Conservation (phyloP, 2,329 filamentous ascomycete genomes). For the Colletotrichum sp. region DNA sequence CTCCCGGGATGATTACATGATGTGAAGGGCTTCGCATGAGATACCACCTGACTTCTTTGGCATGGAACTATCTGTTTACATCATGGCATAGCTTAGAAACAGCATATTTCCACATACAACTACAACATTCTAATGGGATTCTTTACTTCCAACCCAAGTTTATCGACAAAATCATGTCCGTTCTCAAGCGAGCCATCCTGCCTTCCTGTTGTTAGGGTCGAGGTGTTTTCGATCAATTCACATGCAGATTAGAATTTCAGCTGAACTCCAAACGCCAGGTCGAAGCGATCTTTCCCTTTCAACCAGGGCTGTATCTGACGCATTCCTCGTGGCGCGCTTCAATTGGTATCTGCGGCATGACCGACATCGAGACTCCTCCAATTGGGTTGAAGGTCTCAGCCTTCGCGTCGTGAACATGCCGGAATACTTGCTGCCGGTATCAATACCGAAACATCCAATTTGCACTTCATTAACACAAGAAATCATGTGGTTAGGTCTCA, state of each 20-base stretch:
- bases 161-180: rapidly evolving
- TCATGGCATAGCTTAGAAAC: not conserved
- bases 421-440: not conserved
- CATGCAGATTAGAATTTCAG: not conserved
- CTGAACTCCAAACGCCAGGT: not conserved
- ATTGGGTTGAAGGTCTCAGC: not conserved
- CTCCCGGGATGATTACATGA: conserved; percentile 22
- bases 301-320: not conserved
- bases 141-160: not conserved
- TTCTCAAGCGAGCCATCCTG: too few relatives aligned
- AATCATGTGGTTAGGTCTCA: not conserved
- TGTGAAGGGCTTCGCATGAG: not conserved
- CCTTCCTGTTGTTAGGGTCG: too few relatives aligned
- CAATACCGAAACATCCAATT: not conserved
- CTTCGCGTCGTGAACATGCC: not conserved
- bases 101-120: not conserved
- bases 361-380: not conserved
- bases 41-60: not conserved
- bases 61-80: not conserved
- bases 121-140: not conserved
- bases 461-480: not conserved
- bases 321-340: not conserved
- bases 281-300: not conserved
- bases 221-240: too few relatives aligned
- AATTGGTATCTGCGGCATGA: not conserved